These are phyloP conservation scores for Rhexocercosporidium sp. DNA, from an alignment of 2,329 filamentous ascomycete species.

Conservation along the genomic window DNA sequence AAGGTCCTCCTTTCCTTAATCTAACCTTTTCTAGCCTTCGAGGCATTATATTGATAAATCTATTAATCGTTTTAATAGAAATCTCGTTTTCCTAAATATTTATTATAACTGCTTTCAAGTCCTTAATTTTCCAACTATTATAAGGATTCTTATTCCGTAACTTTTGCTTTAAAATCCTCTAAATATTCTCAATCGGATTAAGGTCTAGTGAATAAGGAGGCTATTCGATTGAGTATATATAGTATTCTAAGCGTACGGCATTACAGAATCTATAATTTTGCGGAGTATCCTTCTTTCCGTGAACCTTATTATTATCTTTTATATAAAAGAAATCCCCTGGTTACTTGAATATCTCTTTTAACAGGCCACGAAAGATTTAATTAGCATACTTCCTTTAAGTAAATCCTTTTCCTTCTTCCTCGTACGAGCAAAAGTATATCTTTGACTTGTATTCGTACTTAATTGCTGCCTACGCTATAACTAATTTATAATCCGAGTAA, in stretches of 20 bases:
- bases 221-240: slow-evolving; percentile 22
- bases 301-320: slow-evolving; percentile 12
- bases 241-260: slow-evolving; percentile 15
- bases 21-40: slow-evolving; percentile 22
- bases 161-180: slow-evolving; percentile 22
- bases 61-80: slow-evolving; percentile 24
- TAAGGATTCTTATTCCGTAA: slow-evolving; percentile 24
- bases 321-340: neutral
- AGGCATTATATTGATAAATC: slow-evolving; percentile 21
- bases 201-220: slow-evolving; percentile 20
- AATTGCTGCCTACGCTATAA: neutral
- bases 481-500: neutral
- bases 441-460: neutral
- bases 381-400: neutral
- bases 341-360: neutral
- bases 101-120: slow-evolving; percentile 20
- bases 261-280: slow-evolving; percentile 20
- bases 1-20: slow-evolving; percentile 13
- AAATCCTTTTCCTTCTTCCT: neutral
- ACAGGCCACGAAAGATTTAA: neutral
- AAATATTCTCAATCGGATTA: slow-evolving; percentile 25
- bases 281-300: slow-evolving; percentile 14
- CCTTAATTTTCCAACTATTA: slow-evolving; percentile 15
- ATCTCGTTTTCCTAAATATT: slow-evolving; percentile 31
- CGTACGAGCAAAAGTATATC: neutral